These are phyloP conservation scores for Articulospora tetracladia DNA, from an alignment of 495 filamentous ascomycete genomes.

Conservation along the genomic window DNA sequence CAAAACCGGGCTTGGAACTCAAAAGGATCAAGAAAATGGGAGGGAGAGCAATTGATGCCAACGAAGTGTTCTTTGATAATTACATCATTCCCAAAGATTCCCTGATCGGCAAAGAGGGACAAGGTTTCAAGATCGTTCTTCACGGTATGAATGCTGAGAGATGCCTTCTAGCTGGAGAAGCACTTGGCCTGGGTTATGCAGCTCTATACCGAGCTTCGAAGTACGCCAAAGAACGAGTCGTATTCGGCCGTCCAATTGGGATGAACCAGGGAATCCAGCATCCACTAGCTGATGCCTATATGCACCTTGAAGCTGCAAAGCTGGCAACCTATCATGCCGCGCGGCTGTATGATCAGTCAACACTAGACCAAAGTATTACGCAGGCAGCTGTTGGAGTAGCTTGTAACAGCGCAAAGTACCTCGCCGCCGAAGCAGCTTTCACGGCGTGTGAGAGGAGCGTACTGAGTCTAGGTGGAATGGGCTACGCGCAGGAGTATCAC, in stretches of 20 bases:
- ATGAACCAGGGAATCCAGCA: conserved; percentile 74
- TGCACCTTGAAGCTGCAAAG: conserved; percentile 78
- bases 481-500: conserved; percentile 75
- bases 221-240: conserved; percentile 65
- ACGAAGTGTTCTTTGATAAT: conserved; percentile 79
- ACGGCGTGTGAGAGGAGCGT: conserved; percentile 68
- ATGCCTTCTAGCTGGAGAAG: conserved; percentile 72
- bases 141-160: conserved; percentile 86
- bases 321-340: conserved; percentile 75
- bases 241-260: conserved; percentile 69
- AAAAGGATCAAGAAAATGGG: conserved; percentile 80
- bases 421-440: conserved; percentile 77
- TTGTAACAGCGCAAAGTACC: conserved; percentile 72
- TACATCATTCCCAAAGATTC: conserved; percentile 58
- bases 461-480: conserved; percentile 69
- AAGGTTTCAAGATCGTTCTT: conserved; percentile 73
- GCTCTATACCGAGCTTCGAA: conserved; percentile 60
- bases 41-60: conserved; percentile 72
- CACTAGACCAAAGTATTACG: conserved; percentile 48
- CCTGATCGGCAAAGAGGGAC: conserved; percentile 63
- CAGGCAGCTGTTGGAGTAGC: conserved; percentile 66
- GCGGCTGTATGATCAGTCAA: conserved; percentile 61
- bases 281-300: conserved; percentile 69
- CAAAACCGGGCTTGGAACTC: conserved; percentile 54
- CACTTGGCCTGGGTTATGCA: conserved; percentile 71